A percentile compares a stretch with the other conserved stretches of the same genome.
Conservation (phyloP, 2,329 filamentous ascomycete species). For the Ascochyta pisi region DNA sequence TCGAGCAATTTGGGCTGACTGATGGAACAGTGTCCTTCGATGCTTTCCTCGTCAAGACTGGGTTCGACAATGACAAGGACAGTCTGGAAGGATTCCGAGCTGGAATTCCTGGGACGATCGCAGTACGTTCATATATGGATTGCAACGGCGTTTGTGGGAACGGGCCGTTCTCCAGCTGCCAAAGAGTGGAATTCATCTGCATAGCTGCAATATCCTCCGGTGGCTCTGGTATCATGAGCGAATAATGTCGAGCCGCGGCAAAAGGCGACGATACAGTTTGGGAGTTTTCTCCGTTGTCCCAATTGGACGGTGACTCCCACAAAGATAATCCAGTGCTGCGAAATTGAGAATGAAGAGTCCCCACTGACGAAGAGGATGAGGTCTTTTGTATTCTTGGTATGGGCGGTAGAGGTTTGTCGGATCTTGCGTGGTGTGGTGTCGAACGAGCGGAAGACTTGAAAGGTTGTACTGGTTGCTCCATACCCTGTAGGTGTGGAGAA, state of each 20-base stretch:
- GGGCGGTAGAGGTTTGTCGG: conserved; percentile 36
- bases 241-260: conserved; percentile 21
- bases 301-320: conserved; percentile 41
- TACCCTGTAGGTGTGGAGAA: conserved; percentile 38
- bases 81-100: conserved; percentile 29
- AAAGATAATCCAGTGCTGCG: conserved; percentile 15
- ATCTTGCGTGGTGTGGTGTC: conserved; percentile 25
- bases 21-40: background rate
- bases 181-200: conserved; percentile 19
- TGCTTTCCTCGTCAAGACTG: background rate
- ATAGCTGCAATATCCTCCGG: conserved; percentile 29
- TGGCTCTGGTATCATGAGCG: conserved; percentile 41
- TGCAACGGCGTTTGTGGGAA: conserved; percentile 23
- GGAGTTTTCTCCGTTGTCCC: conserved; percentile 22
- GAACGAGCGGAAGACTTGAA: conserved; percentile 42
- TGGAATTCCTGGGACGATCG: conserved; percentile 18
- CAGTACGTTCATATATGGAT: conserved; percentile 28
- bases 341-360: background rate
- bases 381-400: conserved; percentile 19
- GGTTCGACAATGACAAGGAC: conserved; percentile 20
- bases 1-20: background rate
- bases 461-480: conserved; percentile 43
- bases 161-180: conserved; percentile 8
- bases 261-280: background rate
- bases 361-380: conserved; percentile 10